Percentiles rank a stretch among this genome's conserved stretches.
Conservation (phyloP, 2,329 filamentous ascomycete species). For the Colletotrichum sp. region DNA sequence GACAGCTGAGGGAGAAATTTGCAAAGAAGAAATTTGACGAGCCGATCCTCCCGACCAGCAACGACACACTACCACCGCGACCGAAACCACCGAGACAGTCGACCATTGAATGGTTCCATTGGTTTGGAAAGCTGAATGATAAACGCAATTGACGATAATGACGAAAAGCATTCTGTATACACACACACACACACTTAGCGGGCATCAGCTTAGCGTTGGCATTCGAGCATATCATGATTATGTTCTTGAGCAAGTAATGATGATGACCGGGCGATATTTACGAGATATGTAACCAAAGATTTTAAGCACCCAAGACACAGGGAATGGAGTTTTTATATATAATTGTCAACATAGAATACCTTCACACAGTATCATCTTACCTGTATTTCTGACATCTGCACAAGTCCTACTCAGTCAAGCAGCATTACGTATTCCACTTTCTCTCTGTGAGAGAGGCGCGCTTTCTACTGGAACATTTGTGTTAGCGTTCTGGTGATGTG, state of each 20-base stretch:
- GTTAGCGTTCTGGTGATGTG: no score
- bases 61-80: not conserved
- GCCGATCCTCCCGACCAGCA: not conserved
- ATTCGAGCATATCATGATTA: not conserved
- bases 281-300: not conserved
- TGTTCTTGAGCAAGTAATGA: not conserved
- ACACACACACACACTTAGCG: not conserved
- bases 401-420: not conserved
- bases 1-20: not conserved
- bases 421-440: not conserved
- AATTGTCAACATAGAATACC: not conserved
- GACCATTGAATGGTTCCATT: not conserved
- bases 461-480: no score
- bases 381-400: not conserved
- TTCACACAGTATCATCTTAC: not conserved
- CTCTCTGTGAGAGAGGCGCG: not conserved
- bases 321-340: rapidly evolving
- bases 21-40: not conserved
- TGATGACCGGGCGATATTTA: not conserved
- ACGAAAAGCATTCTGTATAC: not conserved
- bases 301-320: not conserved
- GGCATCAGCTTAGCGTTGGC: not conserved
- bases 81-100: not conserved
- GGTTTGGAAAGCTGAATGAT: not conserved
- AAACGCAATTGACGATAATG: not conserved